Evolutionary conservation across 441 rosid genomes (phyloP), one percentile per base, ranked within the genome.

Genomic region (Populus trichocarpa): DNA sequence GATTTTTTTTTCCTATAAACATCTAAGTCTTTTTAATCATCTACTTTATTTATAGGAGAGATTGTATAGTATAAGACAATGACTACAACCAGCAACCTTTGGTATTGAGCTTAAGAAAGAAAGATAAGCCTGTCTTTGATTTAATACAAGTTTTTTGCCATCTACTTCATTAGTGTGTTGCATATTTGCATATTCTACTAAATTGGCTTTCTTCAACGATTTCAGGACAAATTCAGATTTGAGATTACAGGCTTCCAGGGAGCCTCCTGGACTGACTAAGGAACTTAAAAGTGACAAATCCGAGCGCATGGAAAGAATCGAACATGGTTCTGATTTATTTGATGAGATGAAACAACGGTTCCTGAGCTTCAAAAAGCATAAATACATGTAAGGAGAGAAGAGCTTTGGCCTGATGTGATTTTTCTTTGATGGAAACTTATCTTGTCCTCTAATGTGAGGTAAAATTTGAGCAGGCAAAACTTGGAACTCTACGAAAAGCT

Each of bases 331-430:
- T 64, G 90, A 88, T 78, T 80, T 88, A 22, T 93, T 96, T 80
- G 90, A 82, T 75, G 88, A 86, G 81, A 86, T 96, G 92, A 89
- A 90, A 84, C 88, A 85, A 40, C 88, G 89, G 53, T 94, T 96
- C 84, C 83, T 90, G 74, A 78, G 82, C 66, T 96, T 96, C 80
- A 96, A 94, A 84, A 86, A 84, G 88, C 81, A 87, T 70, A 93
- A 84, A 74, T 96, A 90, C 88, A 83, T 91, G 97, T 94, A 85
- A 86, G 91, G 70, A 77, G 57, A 32, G 59, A 72, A 68, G 50
- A 33, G 20, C 25, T 14, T 59, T 32, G 38, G 73, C 3, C 61
- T 46, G 18, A 46, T 4, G 4, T 46, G 53, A 13, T 12, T 46
- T 46, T 11, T 16, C 13, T 46, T 46, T 46, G 16, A 12, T 46